A percentile compares a stretch with the other conserved stretches of the same genome.
These are phyloP conservation scores for Didymella keratinophila DNA, from an alignment of 2,329 filamentous ascomycete species.

Conservation along the genomic window DNA sequence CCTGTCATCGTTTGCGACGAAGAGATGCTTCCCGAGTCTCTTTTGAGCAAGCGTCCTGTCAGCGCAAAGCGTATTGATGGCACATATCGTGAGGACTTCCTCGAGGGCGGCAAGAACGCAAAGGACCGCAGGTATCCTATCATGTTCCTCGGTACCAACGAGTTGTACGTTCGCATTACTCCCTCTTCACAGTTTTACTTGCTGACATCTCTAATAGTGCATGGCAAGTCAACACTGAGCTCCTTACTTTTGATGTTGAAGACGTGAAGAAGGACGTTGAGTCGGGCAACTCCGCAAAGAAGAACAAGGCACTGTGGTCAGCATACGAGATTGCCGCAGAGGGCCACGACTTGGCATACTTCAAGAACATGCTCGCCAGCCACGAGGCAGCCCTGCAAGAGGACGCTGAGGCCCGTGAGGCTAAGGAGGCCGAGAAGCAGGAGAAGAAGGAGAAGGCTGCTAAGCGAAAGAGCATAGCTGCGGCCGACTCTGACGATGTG, in stretches of 20 bases:
- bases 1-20: conserved; percentile 94
- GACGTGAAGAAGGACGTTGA: conserved; percentile 75
- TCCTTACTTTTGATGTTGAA: conserved; percentile 78
- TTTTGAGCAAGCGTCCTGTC: conserved; percentile 81
- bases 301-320: conserved; percentile 77
- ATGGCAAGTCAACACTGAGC: conserved; percentile 87
- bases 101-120: conserved; percentile 84
- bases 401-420: conserved; percentile 71
- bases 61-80: conserved; percentile 84
- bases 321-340: conserved; percentile 85
- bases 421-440: conserved; percentile 67
- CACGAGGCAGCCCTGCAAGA: conserved; percentile 64
- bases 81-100: conserved; percentile 84
- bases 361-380: conserved; percentile 76
- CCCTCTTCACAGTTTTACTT: background rate
- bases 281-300: conserved; percentile 81
- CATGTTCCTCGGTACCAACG: conserved; percentile 94
- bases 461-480: conserved; percentile 51
- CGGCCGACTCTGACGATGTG: conserved; percentile 46
- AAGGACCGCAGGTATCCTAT: conserved; percentile 88
- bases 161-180: conserved; percentile 80
- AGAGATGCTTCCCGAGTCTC: conserved; percentile 83
- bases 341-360: conserved; percentile 78
- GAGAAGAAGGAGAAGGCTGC: conserved; percentile 66
- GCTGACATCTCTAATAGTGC: conserved; percentile 64